Evolutionary conservation across 2,329 filamentous ascomycete species (phyloP), one percentile per base, ranked within the genome.

Genomic region (Cladophialophora exuberans): DNA sequence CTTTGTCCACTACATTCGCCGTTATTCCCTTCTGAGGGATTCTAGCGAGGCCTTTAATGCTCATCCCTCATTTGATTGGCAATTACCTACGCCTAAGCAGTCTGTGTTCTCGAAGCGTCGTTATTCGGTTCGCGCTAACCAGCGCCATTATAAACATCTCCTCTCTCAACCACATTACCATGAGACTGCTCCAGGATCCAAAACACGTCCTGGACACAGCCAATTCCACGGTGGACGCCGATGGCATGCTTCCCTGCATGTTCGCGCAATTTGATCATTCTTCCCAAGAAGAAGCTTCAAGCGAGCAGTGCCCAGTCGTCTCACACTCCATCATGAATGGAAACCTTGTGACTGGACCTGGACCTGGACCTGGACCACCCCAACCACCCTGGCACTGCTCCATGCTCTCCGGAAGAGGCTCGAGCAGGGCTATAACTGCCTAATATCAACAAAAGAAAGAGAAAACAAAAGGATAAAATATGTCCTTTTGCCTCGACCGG

Each of bases 31-130:
- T 41, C 46, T 36, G 31, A 49, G 46, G 26, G 33, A 18, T 41
- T 49, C 46, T 39, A 41, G 46, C 23, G 46, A 49, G 46, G 6
- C 23, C 46, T 49, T 38, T 49, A 11, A 23, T n/a, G 10, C 20
- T 9, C 39, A 25, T 25, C 23, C 20, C 9, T 22, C 26, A 18
- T 9, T n/a, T 13, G 6, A 25, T 22, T 7, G 25, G 22, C 46
- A n/a, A 49, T 49, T 49, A 49, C 23, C 31, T 39, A 49, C 33
- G 20, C 9, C 17, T 23, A 13, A 6, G 33, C 46, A 41, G 6
- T 26, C 3, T n/a, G n/a, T n/a, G n/a, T 41, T 31, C 23, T 41
- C 23, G 25, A 49, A 30, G 22, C 33, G 6, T 39, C n/a, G 35
- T 22, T 6, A 18, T 3, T 3, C 20, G 22, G 46, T 13, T n/a